Percentiles rank a stretch among this genome's conserved stretches.
Evolutionary conservation across 192 early-diverging fungal species (phyloP).

Genomic region (Funneliformis mosseae): DNA sequence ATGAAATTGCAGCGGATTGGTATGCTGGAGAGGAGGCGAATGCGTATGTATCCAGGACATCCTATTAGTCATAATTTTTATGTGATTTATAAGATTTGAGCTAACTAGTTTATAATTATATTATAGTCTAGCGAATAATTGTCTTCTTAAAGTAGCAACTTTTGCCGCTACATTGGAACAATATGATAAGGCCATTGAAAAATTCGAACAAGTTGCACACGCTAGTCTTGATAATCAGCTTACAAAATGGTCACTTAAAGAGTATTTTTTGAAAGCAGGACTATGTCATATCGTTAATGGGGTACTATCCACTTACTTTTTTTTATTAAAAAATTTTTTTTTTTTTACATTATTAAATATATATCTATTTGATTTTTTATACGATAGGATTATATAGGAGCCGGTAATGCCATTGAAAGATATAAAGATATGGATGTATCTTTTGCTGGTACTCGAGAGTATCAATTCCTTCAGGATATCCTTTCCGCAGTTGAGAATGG

Average conservation of each 20-base stretch:
- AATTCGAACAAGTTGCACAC: slow-evolving; percentile 87
- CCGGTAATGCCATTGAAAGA: slow-evolving; percentile 73
- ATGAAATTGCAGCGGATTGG: slow-evolving; percentile 91
- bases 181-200: slow-evolving; percentile 87
- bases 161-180: slow-evolving; percentile 88
- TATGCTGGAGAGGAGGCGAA: slow-evolving; percentile 88
- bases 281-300: slow-evolving; percentile 84
- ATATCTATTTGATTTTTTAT: not conserved
- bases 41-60: slow-evolving; percentile 61
- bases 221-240: slow-evolving; percentile 86
- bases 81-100: not conserved
- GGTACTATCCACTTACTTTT: too few species aligned
- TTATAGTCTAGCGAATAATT: slow-evolving; percentile 82
- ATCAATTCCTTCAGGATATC: slow-evolving; percentile 71
- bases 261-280: slow-evolving; percentile 96
- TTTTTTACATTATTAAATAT: not conserved
- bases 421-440: slow-evolving; percentile 89
- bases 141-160: slow-evolving; percentile 86
- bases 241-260: slow-evolving; percentile 94
- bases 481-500: slow-evolving; percentile 72
- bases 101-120: not conserved
- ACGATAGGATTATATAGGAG: slow-evolving; percentile 72
- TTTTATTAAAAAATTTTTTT: slow-evolving; percentile 1
- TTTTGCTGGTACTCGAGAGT: slow-evolving; percentile 86
- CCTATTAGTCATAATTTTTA: not conserved